Conservation (phyloP, 2,329 filamentous ascomycete species). For the Xylariomycetidae sp. region DNA sequence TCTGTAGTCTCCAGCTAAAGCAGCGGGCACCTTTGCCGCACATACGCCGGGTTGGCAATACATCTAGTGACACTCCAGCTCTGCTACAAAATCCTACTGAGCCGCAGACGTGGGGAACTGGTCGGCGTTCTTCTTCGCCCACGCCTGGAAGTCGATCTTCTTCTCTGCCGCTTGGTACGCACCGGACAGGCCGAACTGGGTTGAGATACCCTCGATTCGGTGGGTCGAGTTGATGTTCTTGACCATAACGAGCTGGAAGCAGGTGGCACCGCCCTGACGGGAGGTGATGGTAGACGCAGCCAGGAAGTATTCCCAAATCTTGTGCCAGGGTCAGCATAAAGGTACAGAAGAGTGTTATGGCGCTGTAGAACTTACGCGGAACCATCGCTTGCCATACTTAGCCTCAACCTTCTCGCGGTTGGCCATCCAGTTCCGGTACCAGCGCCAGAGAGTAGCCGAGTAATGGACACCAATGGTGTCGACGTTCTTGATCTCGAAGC, state of each 20-base stretch:
- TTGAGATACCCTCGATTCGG: constrained; percentile 64
- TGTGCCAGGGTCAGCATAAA: background rate
- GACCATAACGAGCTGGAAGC: constrained; percentile 72
- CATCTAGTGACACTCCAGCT: too few species aligned
- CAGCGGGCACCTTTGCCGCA: too few species aligned
- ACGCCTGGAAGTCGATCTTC: constrained; percentile 27
- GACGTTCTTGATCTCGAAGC: constrained; percentile 84
- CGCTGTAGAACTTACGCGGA: constrained; percentile 77
- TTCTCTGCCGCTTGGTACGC: constrained; percentile 40
- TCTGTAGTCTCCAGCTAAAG: too few species aligned
- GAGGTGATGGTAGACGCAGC: constrained; percentile 70
- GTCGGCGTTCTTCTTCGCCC: constrained; percentile 29
- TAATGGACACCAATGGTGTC: constrained; percentile 97
- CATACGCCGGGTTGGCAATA: too few species aligned
- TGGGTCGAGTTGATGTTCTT: constrained; percentile 82
- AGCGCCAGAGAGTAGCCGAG: constrained; percentile 91
- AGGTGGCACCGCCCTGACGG: constrained; percentile 68
- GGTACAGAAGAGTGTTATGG: too few species aligned
- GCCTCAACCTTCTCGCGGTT: constrained; percentile 88
- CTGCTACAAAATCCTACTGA: constrained; percentile 18
- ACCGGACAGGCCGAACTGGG: constrained; percentile 57
- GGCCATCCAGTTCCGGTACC: constrained; percentile 97
- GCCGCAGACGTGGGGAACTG: constrained; percentile 24
- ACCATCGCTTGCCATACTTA: constrained; percentile 96
- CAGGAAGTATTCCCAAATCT: constrained; percentile 74